Evolutionary conservation across 75 land plant species (phyloP), one percentile per base, ranked within the genome.

Genomic region (Azolla pinnata): DNA sequence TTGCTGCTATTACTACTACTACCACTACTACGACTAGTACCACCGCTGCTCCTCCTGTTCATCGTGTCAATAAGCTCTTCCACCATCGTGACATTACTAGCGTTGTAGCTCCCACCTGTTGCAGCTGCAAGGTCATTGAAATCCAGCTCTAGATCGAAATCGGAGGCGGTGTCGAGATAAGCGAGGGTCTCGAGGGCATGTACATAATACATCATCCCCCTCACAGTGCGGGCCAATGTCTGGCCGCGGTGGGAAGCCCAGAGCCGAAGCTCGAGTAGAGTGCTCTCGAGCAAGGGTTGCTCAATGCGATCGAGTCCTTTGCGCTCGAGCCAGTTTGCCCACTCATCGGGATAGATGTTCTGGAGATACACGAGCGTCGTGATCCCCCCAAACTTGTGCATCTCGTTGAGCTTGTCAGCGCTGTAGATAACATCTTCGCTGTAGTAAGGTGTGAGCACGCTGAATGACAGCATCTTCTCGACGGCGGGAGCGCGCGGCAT

Each of bases 171-270:
- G 57, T 72, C 75, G 25, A 72, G 53, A 23, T 46, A 46, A 30
- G 57, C 42, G 14, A 38, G 42, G 10, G 42, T 38, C 29, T 57
- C 45, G 21, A 70, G 66, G 14, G 73, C 73, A 33, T 42, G 63
- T 20, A 65, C 56, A 48, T 71, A 71, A 34, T 71, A 71, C 74
- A 71, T 71, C 74, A 71, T 71, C 47, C 74, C 74, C 20, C 74
- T 46, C 21, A 71, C 74, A 58, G 74, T 71, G 12, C 74, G 74
- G 44, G 69, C 74, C 56, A 71, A 69, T 30, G 74, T 71, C 42
- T 71, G 74, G 35, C 74, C 74, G 42, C 74, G 70, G 28, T 49
- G 64, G 2, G 74, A 72, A 35, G 75, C 75, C 73, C 75, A 72
- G n/a, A 72, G 50, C 10, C 75, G 61, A 54, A 72, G 69, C 51